These are phyloP conservation scores for Aspergillus aculeatus DNA, from an alignment of 2,329 filamentous ascomycete species.

Conservation along the genomic window DNA sequence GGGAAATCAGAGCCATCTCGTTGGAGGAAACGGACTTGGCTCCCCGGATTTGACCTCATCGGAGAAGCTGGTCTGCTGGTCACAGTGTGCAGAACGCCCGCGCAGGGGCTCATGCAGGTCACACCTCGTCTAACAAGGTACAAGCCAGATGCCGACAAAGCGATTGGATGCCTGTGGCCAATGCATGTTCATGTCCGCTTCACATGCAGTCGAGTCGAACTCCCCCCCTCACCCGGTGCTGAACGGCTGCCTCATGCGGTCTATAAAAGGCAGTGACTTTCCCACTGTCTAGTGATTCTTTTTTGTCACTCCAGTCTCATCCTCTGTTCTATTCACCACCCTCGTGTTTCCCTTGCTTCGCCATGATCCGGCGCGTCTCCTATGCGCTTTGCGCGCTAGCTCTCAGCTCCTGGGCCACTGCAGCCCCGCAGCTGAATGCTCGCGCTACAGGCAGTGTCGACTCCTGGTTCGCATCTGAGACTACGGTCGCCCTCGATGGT, in stretches of 20 bases:
- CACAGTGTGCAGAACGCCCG: neutral
- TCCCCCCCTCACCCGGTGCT: neutral
- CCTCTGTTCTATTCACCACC: neutral
- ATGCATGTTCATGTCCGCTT: neutral
- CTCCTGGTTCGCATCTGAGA: constrained; percentile 10
- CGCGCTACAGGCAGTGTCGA: constrained; percentile 4
- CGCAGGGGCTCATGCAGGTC: neutral
- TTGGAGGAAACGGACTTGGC: neutral
- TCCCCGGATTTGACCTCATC: neutral
- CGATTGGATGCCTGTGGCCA: neutral
- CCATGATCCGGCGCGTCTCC: neutral
- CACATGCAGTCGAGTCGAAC: neutral
- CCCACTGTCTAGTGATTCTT: neutral
- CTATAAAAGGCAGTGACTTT: neutral
- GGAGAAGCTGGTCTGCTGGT: neutral
- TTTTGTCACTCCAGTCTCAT: neutral
- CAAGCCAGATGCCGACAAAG: neutral
- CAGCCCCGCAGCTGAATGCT: neutral
- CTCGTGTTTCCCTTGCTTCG: neutral
- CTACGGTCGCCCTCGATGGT: constrained; percentile 5
- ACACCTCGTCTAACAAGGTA: neutral
- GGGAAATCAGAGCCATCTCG: neutral
- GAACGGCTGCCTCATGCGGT: neutral
- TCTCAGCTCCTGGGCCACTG: neutral
- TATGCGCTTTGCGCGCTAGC: neutral